Evolutionary conservation across 2,329 filamentous ascomycete species (phyloP), one percentile per base, ranked within the genome.

Genomic region (Madurella mycetomatis): DNA sequence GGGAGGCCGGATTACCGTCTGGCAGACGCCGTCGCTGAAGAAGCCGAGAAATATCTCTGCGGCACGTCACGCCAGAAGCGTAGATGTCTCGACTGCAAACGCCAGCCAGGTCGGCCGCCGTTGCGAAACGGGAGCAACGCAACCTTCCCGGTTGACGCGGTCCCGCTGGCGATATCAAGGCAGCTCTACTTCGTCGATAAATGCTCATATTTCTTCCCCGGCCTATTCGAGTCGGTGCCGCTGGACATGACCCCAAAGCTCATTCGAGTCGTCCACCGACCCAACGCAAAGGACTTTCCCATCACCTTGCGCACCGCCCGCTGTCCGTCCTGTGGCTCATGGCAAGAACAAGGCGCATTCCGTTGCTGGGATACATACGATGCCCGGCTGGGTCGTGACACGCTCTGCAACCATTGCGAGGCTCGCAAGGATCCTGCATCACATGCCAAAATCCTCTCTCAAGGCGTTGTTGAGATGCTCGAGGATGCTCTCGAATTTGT

Each of bases 61-160:
- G 60, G 60, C 42, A 31, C 18, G 2, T 17, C 45, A 4, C 56
- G 60, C 2, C 46, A 56, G 13, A 56, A 53, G 9, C 60, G 60
- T 7, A 30, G 53, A 13, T 62, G 60, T 45, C 32, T 51, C 25
- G 54, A 59, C 32, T 62, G 60, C 30, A 39, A 47, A 25, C 39
- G 18, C 18, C 31, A 15, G 9, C 3, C 25, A 25, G 25, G 25
- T 25, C 7, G 32, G 18, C 15, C 47, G 60, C n/a, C 17, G 44
- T 19, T 57, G 15, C 12, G 25, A 9, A 18, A 1, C 18, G 30
- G 50, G 42, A 31, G 1, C 19, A 1, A 15, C 4, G 13, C 32
- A 7, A 25, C 25, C 25, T 25, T 7, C 25, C 7, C 25, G 25
- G 25, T 7, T 25, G 25, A 7, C 25, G 25, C 25, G 11, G 25